phyloP scores from a whole-genome alignment of 805 yeast species.

The Lachancea fermentati region DNA sequence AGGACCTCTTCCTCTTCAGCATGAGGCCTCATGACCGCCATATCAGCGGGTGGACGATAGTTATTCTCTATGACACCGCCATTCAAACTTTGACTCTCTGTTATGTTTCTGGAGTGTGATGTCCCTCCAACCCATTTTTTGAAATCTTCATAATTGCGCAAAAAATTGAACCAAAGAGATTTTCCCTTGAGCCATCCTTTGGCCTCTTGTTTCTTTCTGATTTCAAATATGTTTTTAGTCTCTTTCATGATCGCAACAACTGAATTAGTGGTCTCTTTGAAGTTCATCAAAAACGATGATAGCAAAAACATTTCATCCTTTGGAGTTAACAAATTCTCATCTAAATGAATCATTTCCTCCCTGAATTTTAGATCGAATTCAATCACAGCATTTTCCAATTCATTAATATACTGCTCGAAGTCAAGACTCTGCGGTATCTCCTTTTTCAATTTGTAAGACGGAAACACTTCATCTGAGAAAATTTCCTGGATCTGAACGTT shows the following conservation, averaged over 20 bases:
- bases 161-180: slow-evolving; percentile 39
- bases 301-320: slow-evolving; percentile 45
- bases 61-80: slow-evolving; percentile 22
- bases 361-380: slow-evolving; percentile 33
- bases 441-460: slow-evolving; percentile 12
- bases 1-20: slow-evolving; percentile 26
- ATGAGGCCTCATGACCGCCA: slow-evolving; percentile 24
- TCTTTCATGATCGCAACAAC: slow-evolving; percentile 32
- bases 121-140: slow-evolving; percentile 35
- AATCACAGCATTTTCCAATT: slow-evolving; percentile 30
- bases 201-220: slow-evolving; percentile 29
- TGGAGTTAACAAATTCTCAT: slow-evolving; percentile 36
- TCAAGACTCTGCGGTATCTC: slow-evolving; percentile 21
- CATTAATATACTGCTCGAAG: slow-evolving; percentile 23
- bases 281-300: slow-evolving; percentile 45
- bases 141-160: slow-evolving; percentile 32
- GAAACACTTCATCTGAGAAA: slow-evolving; percentile 13
- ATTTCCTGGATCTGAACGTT: slow-evolving; percentile 16
- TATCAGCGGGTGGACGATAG: slow-evolving; percentile 9
- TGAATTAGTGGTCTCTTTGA: slow-evolving; percentile 36
- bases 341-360: slow-evolving; percentile 30
- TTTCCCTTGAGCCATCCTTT: slow-evolving; percentile 36
- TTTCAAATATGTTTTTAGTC: slow-evolving; percentile 26
- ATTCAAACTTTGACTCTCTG: slow-evolving; percentile 35
- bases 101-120: slow-evolving; percentile 10